Conservation (phyloP, 805 yeast genomes). For the Wickerhamiella spandovensis region DNA sequence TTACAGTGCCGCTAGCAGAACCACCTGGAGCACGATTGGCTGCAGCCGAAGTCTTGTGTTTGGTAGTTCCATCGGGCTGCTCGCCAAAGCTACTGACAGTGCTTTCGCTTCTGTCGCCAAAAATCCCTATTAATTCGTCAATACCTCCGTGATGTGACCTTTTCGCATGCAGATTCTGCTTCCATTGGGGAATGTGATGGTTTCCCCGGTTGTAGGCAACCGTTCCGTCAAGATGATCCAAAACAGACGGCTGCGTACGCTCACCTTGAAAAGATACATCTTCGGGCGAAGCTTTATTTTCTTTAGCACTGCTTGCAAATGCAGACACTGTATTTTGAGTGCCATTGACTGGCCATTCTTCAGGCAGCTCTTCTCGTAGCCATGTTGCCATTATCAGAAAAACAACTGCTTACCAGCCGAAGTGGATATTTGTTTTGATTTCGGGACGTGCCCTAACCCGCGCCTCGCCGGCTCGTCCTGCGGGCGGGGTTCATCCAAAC, state of each 20-base stretch:
- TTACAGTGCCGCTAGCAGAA: too few relatives aligned
- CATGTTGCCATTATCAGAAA: conserved; percentile 3
- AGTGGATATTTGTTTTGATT: neutral
- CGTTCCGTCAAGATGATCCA: neutral
- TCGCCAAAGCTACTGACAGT: neutral
- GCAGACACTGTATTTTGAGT: neutral
- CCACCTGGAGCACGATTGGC: too few relatives aligned
- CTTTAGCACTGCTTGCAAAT: neutral
- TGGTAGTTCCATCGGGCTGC: neutral
- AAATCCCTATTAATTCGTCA: neutral
- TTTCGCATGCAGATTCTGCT: neutral
- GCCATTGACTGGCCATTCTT: conserved; percentile 12
- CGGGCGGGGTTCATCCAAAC: too few relatives aligned
- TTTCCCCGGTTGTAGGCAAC: neutral
- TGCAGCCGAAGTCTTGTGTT: too few relatives aligned
- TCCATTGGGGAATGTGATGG: neutral
- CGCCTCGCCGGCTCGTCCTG: too few relatives aligned
- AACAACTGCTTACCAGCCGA: neutral
- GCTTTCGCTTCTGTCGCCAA: neutral
- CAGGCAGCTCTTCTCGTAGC: conserved; percentile 14
- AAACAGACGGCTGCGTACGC: conserved; percentile 7
- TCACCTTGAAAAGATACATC: neutral
- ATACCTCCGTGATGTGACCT: neutral
- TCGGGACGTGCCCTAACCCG: neutral
- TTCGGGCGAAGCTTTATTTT: neutral